Base-by-base conservation (phyloP, 768 basidiomycete genomes). In the Lentinula aciculospora region DNA sequence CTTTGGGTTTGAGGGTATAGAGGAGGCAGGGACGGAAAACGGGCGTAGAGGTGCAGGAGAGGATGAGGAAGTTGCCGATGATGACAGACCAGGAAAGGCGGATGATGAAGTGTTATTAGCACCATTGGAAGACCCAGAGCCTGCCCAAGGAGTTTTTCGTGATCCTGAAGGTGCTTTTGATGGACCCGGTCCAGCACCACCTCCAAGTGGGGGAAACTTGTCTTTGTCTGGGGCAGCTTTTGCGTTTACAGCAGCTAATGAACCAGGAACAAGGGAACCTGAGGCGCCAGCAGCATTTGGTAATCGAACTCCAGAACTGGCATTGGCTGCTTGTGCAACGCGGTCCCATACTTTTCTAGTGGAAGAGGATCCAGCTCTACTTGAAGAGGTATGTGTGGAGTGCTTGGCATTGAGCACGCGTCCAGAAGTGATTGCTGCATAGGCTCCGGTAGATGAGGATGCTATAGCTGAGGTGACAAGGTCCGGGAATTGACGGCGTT, bases 401-500 rank as follows among this genome's bases (percentile, higher is more conserved):
- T 91, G 81, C 68, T 94, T 94, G 34, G 87, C 90, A 63, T 89
- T 91, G 57, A 97, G 76, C 32, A 93, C 87, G 3, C 90, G 85
- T 4, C 92, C 93, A 25, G 86, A 83, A 3, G 91, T 78, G 60
- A 94, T 88, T 0, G 85, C 88, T 0, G 92, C 86, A 62, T 89
- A 95, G 44, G 84, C 85, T 25, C 51, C 51, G 6, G 51, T 15
- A 19, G 51, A 53, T 9, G 51, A 53, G 0, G 82, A 74, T 8
- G 88, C 86, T 0, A 78, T 67, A 2, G 81, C 68, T 3, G 77
- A 75, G 3, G 86, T 85, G 0, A 78, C 69, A 4, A 94, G 78
- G 49, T 92, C 86, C 0, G 94, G 93, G 73, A 94, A 93, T 63
- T 93, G 85, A 67, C 84, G 83, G 19, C 85, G 87, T 84, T 91